phyloP scores from a whole-genome alignment of 148 eudicot genomes.

The Rhododendron mucronatum region DNA sequence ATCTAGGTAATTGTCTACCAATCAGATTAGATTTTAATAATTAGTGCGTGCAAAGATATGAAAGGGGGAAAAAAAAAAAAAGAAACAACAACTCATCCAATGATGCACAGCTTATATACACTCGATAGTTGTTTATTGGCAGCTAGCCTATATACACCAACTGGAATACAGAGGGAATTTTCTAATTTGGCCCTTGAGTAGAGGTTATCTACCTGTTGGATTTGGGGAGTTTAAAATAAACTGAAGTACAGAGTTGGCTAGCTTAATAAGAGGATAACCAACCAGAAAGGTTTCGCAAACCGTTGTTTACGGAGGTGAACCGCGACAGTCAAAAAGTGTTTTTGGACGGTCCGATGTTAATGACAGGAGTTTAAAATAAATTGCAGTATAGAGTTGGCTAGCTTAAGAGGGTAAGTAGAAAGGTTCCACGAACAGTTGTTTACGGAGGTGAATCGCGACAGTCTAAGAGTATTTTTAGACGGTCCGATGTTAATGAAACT shows the following conservation, averaged over 20 bases:
- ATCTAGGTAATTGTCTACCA: background rate
- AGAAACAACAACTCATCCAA: background rate
- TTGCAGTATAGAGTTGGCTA: background rate
- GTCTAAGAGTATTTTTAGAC: no score
- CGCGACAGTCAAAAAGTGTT: no score
- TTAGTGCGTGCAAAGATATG: background rate
- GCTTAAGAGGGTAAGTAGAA: background rate
- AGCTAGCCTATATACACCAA: background rate
- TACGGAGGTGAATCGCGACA: no score
- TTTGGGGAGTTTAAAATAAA: background rate
- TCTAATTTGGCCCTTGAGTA: background rate
- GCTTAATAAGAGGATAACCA: background rate
- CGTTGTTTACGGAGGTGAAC: no score
- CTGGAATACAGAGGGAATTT: background rate
- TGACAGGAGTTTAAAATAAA: background rate
- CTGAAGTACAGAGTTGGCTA: background rate
- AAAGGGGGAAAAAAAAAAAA: no score
- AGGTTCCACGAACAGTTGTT: no score
- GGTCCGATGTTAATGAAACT: no score
- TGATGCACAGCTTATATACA: background rate
- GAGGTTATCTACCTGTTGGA: background rate
- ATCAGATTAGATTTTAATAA: background rate
- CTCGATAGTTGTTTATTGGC: background rate
- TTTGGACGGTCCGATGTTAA: no score
- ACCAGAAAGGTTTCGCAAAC: no score